Conservation (phyloP, 352 stramenopile genomes). For the Globisporangium ultimum region DNA sequence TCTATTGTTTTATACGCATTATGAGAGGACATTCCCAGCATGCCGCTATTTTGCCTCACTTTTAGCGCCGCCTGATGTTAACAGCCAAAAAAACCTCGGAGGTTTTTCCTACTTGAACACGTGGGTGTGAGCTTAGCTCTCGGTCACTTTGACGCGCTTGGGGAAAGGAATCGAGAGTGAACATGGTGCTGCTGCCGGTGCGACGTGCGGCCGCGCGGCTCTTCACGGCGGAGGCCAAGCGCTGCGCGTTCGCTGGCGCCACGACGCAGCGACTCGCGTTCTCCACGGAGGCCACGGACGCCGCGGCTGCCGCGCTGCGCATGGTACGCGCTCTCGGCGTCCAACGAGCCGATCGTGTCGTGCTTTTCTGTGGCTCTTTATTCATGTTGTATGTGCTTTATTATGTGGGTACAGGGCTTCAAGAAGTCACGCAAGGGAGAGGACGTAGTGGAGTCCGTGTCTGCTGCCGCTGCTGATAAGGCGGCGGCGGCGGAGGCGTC, state of each 20-base stretch:
- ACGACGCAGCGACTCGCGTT: constrained; percentile 26
- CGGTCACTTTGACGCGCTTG: too few species aligned
- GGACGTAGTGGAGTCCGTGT: constrained; percentile 6
- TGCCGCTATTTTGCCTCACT: too few species aligned
- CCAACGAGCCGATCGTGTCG: background rate
- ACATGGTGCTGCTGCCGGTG: constrained; percentile 36
- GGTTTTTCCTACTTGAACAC: too few species aligned
- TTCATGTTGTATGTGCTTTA: background rate
- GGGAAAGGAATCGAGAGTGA: constrained; percentile 1
- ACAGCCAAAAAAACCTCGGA: too few species aligned
- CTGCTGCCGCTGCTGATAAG: constrained; percentile 4
- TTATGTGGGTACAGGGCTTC: constrained; percentile 27
- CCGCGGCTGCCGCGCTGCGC: constrained; percentile 60
- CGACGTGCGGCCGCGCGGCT: constrained; percentile 33
- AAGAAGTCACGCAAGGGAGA: constrained; percentile 49
- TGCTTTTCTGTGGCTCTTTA: background rate
- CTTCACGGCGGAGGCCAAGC: constrained; percentile 17
- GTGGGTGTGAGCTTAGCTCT: too few species aligned
- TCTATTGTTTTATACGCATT: too few species aligned
- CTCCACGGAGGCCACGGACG: constrained; percentile 69
- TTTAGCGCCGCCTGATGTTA: too few species aligned
- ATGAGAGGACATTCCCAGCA: too few species aligned
- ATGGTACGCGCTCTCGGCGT: constrained; percentile 39
- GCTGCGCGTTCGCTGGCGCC: background rate
- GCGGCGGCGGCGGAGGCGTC: constrained; percentile 8